Conservation (phyloP, 306 rosid species). For the Cucurbita moschata region DNA sequence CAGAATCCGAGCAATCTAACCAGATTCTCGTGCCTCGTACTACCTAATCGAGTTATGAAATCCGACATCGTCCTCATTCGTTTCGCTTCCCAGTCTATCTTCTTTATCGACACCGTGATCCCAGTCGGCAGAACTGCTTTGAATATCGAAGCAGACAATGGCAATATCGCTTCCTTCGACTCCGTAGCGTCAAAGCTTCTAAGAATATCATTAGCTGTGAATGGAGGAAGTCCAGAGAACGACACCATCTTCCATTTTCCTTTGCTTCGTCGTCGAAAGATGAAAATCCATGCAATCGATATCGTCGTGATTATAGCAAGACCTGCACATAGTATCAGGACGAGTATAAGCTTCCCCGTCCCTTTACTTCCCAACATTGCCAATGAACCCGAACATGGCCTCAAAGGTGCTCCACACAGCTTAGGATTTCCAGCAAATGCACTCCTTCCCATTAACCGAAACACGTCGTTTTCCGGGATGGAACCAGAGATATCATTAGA, state of each 20-base stretch:
- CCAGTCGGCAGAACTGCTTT: conserved; percentile 86
- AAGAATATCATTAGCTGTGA: conserved; percentile 66
- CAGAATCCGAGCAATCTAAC: conserved; percentile 56
- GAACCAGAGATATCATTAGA: conserved; percentile 75
- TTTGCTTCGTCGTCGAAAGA: conserved; percentile 26
- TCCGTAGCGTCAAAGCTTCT: conserved; percentile 44
- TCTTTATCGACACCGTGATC: conserved; percentile 66
- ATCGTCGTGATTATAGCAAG: conserved; percentile 32
- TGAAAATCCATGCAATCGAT: conserved; percentile 28
- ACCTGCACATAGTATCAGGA: conserved; percentile 44
- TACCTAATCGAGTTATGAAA: conserved; percentile 41
- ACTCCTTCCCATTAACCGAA: conserved; percentile 40
- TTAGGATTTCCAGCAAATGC: conserved; percentile 66
- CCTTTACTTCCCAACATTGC: conserved; percentile 44
- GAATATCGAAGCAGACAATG: conserved; percentile 31
- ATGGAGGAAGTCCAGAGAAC: conserved; percentile 65
- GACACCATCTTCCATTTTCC: conserved; percentile 82
- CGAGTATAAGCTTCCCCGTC: conserved; percentile 30
- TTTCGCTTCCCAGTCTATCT: conserved; percentile 53
- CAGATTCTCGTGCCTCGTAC: conserved; percentile 62
- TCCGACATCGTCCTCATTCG: conserved; percentile 28
- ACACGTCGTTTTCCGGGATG: conserved; percentile 43
- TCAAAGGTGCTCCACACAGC: conserved; percentile 78
- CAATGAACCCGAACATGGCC: conserved; percentile 42
- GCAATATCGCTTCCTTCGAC: conserved; percentile 23